Percentiles rank a stretch among this genome's conserved stretches.
Conservation (phyloP, 345 rosid genomes). For the Bruguiera sexangula region DNA sequence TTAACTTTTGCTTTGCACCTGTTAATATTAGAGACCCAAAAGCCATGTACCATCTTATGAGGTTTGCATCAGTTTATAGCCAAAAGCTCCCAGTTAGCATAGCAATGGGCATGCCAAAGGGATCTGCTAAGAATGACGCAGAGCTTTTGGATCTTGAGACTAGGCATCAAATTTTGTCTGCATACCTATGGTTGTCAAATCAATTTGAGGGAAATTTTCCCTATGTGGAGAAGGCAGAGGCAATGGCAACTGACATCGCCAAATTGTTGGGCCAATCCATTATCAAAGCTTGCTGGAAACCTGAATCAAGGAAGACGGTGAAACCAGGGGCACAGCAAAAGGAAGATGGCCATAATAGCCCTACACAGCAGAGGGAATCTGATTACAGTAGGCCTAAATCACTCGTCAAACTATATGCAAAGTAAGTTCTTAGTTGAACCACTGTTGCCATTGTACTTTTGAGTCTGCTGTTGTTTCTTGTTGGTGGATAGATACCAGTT, state of each 20-base stretch:
- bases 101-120: conserved; percentile 90
- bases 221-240: conserved; percentile 65
- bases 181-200: conserved; percentile 89
- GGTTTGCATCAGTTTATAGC: conserved; percentile 71
- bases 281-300: conserved; percentile 68
- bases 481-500: neutral
- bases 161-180: conserved; percentile 77
- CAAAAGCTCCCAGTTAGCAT: conserved; percentile 63
- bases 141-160: conserved; percentile 87
- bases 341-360: conserved; percentile 56
- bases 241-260: conserved; percentile 75
- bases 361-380: conserved; percentile 37
- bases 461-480: neutral
- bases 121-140: conserved; percentile 71
- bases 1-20: conserved; percentile 95
- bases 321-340: conserved; percentile 39
- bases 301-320: conserved; percentile 52
- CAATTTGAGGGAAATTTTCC: conserved; percentile 80
- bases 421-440: conserved; percentile 32
- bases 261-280: conserved; percentile 82
- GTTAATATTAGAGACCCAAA: conserved; percentile 86
- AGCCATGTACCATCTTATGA: conserved; percentile 76
- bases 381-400: conserved; percentile 63
- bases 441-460: neutral
- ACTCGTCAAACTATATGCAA: conserved; percentile 36